Base-by-base conservation (phyloP, 2,329 filamentous ascomycete genomes). In the Nigrospora oryzae region DNA sequence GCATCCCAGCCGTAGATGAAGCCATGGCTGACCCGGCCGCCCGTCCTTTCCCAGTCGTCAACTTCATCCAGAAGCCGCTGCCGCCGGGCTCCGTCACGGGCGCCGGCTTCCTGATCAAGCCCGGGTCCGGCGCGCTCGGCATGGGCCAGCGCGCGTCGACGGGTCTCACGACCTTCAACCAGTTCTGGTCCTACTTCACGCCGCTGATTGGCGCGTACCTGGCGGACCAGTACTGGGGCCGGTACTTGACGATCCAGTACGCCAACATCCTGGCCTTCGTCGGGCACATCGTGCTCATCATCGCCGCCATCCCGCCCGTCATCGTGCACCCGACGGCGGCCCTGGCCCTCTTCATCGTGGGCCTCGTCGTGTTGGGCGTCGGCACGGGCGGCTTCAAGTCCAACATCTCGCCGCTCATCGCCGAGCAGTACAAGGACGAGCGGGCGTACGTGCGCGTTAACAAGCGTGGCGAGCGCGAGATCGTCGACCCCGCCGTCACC, bases 361-460 rank as follows among this genome's bases (percentile, higher is more conserved):
- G 80, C 10, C 64, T 73, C 43, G 53, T 73, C 32, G 49, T 64
- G 44, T 66, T 73, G 43, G 69, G 70, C 17, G 60, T 87, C 12
- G 84, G 84, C 35, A 86, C 84, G 1, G 84, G 84, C 49, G 83
- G 83, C 47, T 87, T 89, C 71, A 89, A 89, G 67, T 65, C 82
- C 36, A 89, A 89, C 52, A 78, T 89, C 43, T 81, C 82, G 0
- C 81, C 83, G 0, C 67, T 87, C 16, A 76, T 88, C 44, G 83
- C 83, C 15, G 84, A 88, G 56, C 83, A 88, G 63, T 82, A 83
- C 60, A 71, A 69, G 33, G 75, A 79, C 46, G 73, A 69, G 4
- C 74, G 70, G 48, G 73, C 80, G 50, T 73, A 71, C 42, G 71
- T 86, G 44, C 68, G 75, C 52, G 74, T 70, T 3, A 36, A 38